Percentiles rank a stretch among this genome's conserved stretches.
Evolutionary conservation across 1,284 basidiomycete genomes (phyloP).

Genomic region (Pterulicium gracile): DNA sequence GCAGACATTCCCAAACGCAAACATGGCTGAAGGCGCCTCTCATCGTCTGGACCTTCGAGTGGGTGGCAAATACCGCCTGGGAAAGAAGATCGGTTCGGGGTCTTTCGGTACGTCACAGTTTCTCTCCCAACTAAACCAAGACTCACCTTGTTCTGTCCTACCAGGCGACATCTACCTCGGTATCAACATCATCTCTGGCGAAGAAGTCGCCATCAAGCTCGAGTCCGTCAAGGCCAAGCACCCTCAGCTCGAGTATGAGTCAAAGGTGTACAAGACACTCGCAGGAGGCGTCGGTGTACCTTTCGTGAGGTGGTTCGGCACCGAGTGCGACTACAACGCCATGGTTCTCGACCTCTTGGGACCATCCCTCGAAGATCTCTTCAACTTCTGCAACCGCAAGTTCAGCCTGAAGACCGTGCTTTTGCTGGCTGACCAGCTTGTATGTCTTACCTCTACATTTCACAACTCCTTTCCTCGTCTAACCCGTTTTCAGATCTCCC

Average conservation of each 20-base stretch:
- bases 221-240: slow-evolving; percentile 99
- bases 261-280: slow-evolving; percentile 93
- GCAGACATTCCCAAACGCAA: not conserved
- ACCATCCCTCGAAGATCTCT: slow-evolving; percentile 95
- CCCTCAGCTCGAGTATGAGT: slow-evolving; percentile 99
- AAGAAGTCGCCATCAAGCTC: slow-evolving; percentile 99
- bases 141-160: not conserved
- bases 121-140: slow-evolving; percentile 5
- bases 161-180: slow-evolving; percentile 98
- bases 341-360: slow-evolving; percentile 99
- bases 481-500: slow-evolving; percentile 66
- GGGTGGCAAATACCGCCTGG: slow-evolving; percentile 97
- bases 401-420: slow-evolving; percentile 97
- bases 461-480: slow-evolving; percentile 1
- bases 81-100: slow-evolving; percentile 99
- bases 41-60: slow-evolving; percentile 85
- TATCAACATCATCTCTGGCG: slow-evolving; percentile 99
- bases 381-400: slow-evolving; percentile 99
- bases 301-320: slow-evolving; percentile 97
- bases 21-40: slow-evolving; percentile 1
- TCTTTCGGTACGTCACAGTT: slow-evolving; percentile 68
- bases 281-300: slow-evolving; percentile 98
- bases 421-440: slow-evolving; percentile 93
- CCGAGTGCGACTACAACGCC: slow-evolving; percentile 99
- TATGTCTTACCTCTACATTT: slow-evolving; percentile 18